Conservation (phyloP, 208 protist species). For the Leptomonas pyrrhocoris region DNA sequence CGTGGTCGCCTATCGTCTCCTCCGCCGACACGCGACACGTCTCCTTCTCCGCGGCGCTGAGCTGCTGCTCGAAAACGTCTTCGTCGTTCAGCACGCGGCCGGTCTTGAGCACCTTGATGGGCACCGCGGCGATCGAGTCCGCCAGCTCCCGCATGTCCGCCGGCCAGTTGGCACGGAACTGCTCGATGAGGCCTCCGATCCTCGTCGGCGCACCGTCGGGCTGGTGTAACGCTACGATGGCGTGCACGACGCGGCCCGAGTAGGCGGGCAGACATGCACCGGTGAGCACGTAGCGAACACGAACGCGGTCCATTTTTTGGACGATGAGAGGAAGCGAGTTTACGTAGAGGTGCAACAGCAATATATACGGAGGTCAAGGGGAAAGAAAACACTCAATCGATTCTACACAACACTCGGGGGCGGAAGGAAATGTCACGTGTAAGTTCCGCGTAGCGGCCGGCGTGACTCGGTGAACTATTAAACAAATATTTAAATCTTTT, state of each 20-base stretch:
- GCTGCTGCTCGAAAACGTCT: constrained; percentile 36
- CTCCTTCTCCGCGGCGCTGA: constrained; percentile 42
- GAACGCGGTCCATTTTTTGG: constrained; percentile 24
- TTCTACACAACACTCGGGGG: too few species aligned
- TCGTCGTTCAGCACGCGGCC: constrained; percentile 56
- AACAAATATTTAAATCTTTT: too few species aligned
- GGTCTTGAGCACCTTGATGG: constrained; percentile 69
- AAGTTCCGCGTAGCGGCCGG: too few species aligned
- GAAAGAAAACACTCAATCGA: too few species aligned
- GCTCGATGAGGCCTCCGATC: constrained; percentile 39
- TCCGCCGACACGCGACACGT: constrained; percentile 28
- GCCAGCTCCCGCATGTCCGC: constrained; percentile 57
- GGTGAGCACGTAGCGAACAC: constrained; percentile 73
- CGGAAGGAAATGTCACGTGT: too few species aligned
- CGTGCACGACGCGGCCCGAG: constrained; percentile 65
- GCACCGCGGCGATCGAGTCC: constrained; percentile 32
- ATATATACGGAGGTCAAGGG: too few species aligned
- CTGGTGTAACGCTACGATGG: constrained; percentile 50
- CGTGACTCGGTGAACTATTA: too few species aligned
- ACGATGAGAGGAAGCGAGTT: too few species aligned
- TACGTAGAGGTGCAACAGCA: too few species aligned
- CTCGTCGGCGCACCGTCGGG: constrained; percentile 50
- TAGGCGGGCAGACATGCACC: constrained; percentile 63
- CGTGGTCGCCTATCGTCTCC: constrained; percentile 10
- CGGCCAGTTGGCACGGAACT: constrained; percentile 70